Evolutionary conservation across 306 rosid species (phyloP).

Genomic region (Cucurbita pepo): DNA sequence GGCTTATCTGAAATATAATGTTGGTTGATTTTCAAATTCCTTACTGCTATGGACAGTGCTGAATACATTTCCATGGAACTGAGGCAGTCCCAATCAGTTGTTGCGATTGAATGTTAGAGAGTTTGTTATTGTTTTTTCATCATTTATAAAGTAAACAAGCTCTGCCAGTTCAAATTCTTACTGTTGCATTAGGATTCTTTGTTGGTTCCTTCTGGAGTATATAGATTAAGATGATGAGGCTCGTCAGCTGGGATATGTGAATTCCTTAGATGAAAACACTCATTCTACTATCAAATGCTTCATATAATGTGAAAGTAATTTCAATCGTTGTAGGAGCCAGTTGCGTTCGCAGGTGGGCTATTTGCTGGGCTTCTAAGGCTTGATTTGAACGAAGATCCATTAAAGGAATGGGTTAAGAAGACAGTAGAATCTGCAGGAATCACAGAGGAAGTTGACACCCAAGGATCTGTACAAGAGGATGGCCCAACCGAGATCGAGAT

Average conservation of each 20-base stretch:
- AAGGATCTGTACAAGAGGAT: conserved; percentile 29
- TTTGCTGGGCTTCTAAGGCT: conserved; percentile 78
- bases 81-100: not conserved
- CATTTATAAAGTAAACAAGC: not conserved
- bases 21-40: not conserved
- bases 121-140: not conserved
- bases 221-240: not conserved
- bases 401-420: conserved; percentile 76
- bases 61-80: not conserved
- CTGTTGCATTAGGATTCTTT: not conserved
- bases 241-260: not conserved
- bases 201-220: not conserved
- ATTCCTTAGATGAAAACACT: not conserved
- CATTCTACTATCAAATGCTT: not conserved
- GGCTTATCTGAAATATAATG: not conserved
- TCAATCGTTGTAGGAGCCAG: conserved; percentile 53
- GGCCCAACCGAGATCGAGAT: conserved; percentile 70
- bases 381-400: conserved; percentile 85
- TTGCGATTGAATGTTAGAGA: not conserved
- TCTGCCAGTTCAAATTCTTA: not conserved
- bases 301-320: not conserved
- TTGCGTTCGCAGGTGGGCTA: conserved; percentile 79
- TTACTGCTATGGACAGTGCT: not conserved
- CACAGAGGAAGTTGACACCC: conserved; percentile 33
- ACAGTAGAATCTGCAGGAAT: conserved; percentile 69